Conservation (phyloP, 2,329 filamentous ascomycete species). For the Zymoseptoria brevis region DNA sequence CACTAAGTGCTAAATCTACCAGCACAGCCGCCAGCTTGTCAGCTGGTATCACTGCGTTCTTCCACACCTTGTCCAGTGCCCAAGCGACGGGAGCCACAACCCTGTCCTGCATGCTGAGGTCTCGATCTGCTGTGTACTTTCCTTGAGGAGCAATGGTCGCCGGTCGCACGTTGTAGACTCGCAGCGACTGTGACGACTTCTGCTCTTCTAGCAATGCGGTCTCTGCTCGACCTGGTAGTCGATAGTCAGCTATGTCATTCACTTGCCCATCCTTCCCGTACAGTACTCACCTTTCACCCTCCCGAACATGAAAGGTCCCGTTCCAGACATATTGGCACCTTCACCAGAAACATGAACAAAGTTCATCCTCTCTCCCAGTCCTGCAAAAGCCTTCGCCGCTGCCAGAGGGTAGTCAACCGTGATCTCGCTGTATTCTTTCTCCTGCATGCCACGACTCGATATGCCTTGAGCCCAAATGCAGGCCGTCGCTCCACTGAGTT, state of each 20-base stretch:
- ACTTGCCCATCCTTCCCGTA: neutral
- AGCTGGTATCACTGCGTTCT: slow-evolving; percentile 37
- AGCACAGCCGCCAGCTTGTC: slow-evolving; percentile 41
- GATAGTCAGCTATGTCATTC: neutral
- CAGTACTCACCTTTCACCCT: slow-evolving; percentile 49
- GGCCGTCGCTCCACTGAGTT: slow-evolving; percentile 57
- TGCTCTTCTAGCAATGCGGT: slow-evolving; percentile 47
- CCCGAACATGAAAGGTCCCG: slow-evolving; percentile 51
- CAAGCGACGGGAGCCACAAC: slow-evolving; percentile 8
- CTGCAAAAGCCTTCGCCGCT: slow-evolving; percentile 53
- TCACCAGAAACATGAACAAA: slow-evolving; percentile 65
- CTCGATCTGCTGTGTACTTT: slow-evolving; percentile 15
- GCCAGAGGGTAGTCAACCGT: slow-evolving; percentile 59
- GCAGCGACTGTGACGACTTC: slow-evolving; percentile 40
- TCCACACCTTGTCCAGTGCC: slow-evolving; percentile 24
- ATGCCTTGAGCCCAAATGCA: slow-evolving; percentile 70
- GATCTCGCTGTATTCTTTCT: slow-evolving; percentile 51
- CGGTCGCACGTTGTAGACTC: slow-evolving; percentile 51
- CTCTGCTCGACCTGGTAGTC: slow-evolving; percentile 48
- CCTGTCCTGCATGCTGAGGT: slow-evolving; percentile 8
- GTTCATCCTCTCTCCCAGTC: slow-evolving; percentile 50
- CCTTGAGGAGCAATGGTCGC: slow-evolving; percentile 47
- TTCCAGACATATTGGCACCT: slow-evolving; percentile 52
- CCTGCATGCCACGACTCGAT: slow-evolving; percentile 28
- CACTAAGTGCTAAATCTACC: slow-evolving; percentile 42